Percentiles rank a stretch among this genome's conserved stretches.
Evolutionary conservation across 805 yeast genomes (phyloP).

Genomic region (Wickerhamomyces bisporus): DNA sequence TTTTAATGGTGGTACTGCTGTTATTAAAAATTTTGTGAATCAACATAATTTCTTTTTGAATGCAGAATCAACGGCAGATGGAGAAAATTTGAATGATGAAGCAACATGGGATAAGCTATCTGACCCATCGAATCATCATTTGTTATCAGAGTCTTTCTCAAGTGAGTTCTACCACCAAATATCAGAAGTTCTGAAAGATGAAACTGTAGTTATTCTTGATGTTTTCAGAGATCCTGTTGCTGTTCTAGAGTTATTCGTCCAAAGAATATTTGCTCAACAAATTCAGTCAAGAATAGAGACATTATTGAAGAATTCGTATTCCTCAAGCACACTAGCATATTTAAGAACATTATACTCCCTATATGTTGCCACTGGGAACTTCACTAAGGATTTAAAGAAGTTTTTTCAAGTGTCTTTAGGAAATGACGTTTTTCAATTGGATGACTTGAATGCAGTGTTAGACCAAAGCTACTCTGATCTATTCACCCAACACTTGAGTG

Average conservation of each 20-base stretch:
- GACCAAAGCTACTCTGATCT: conserved; percentile 73
- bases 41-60: conserved; percentile 65
- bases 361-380: conserved; percentile 51
- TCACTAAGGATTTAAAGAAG: conserved; percentile 61
- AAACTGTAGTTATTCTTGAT: conserved; percentile 64
- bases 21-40: conserved; percentile 75
- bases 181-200: conserved; percentile 56
- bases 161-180: conserved; percentile 50
- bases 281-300: conserved; percentile 51
- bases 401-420: conserved; percentile 43
- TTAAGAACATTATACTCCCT: conserved; percentile 68
- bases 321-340: conserved; percentile 63
- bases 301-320: conserved; percentile 56
- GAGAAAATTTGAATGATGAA: conserved; percentile 34
- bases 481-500: conserved; percentile 63
- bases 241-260: conserved; percentile 66
- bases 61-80: conserved; percentile 22
- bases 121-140: conserved; percentile 49
- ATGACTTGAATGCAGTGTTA: conserved; percentile 41
- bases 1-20: conserved; percentile 81
- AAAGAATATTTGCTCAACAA: conserved; percentile 72
- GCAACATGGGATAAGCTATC: conserved; percentile 53
- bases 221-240: conserved; percentile 66
- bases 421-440: conserved; percentile 34
- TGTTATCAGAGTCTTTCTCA: conserved; percentile 47